These are phyloP conservation scores for Mallotus japonicus DNA, from an alignment of 441 rosid genomes.

Conservation along the genomic window DNA sequence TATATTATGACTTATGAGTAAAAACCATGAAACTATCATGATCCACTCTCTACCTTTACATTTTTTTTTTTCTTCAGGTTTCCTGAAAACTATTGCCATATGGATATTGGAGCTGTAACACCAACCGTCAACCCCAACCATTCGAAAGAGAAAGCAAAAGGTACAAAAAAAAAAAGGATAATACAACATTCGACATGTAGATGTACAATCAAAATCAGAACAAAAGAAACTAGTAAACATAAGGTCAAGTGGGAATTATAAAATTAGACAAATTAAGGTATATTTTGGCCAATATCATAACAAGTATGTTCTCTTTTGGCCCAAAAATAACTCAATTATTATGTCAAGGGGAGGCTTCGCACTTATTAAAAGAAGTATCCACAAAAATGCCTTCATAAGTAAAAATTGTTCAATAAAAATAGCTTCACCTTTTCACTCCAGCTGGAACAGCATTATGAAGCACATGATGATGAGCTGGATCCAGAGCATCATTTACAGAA, in stretches of 20 bases:
- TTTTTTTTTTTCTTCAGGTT: neutral
- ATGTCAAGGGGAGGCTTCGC: neutral
- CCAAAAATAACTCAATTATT: neutral
- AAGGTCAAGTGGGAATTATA: neutral
- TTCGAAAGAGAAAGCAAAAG: too few relatives aligned
- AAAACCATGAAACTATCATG: neutral
- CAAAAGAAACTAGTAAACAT: neutral
- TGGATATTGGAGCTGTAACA: neutral
- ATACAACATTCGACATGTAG: neutral
- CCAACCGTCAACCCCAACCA: neutral
- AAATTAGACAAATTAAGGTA: neutral
- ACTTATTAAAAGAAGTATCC: neutral
- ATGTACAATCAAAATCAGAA: neutral
- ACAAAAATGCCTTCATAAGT: neutral
- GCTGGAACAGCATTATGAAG: conserved; percentile 64
- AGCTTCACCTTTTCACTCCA: conserved; percentile 66
- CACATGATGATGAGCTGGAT: conserved; percentile 76
- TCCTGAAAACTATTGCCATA: neutral
- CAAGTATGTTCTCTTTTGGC: neutral
- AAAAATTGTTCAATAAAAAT: conserved; percentile 8
- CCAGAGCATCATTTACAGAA: conserved; percentile 72
- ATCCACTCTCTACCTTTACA: neutral
- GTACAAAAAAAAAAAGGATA: neutral
- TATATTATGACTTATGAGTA: neutral
- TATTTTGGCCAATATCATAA: neutral